Evolutionary conservation across 2,329 filamentous ascomycete genomes (phyloP), one percentile per base, ranked within the genome.

Genomic region (Aplosporella prunicola): DNA sequence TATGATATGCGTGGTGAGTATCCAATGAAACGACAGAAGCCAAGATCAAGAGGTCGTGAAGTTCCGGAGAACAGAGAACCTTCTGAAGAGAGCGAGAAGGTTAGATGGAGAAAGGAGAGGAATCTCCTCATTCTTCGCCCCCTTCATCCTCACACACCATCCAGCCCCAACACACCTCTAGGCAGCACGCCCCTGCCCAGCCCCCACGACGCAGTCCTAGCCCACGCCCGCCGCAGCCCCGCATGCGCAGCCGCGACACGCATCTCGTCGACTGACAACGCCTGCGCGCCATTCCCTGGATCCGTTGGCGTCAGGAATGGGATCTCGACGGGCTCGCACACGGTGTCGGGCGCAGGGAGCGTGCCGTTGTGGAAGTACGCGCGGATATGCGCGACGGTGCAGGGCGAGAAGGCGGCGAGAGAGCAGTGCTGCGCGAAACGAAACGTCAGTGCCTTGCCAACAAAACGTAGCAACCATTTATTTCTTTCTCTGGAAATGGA

Each of bases 371-470:
- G 59, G 32, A 67, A 66, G 42, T 67, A 68, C 3, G 41, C 34
- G 7, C 50, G 47, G 11, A 66, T 49, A 22, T 45, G 41, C 3
- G 33, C 38, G 3, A 57, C 47, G 1, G 56, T 58, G 41, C 64
- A 68, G 7, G 44, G 29, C 1, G 57, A 60, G 1, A 57, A 54
- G 0, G 47, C 45, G 2, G 58, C 52, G 5, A 62, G 41, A 0
- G 60, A 56, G 20, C 69, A 74, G 43, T 78, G 74, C 66, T 72
- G 32, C 0, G 6, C 14, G 10, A n/a, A n/a, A n/a, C n/a, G n/a
- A 5, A 23, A 13, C 25, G 20, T 45, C 28, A 43, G 34, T 3
- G 20, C 45, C 14, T n/a, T n/a, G n/a, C n/a, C n/a, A n/a, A n/a
- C n/a, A n/a, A n/a, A n/a, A n/a, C n/a, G n/a, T n/a, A n/a, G n/a